phyloP scores from a whole-genome alignment of 495 filamentous ascomycete species.

The Clohesyomyces aquaticus region DNA sequence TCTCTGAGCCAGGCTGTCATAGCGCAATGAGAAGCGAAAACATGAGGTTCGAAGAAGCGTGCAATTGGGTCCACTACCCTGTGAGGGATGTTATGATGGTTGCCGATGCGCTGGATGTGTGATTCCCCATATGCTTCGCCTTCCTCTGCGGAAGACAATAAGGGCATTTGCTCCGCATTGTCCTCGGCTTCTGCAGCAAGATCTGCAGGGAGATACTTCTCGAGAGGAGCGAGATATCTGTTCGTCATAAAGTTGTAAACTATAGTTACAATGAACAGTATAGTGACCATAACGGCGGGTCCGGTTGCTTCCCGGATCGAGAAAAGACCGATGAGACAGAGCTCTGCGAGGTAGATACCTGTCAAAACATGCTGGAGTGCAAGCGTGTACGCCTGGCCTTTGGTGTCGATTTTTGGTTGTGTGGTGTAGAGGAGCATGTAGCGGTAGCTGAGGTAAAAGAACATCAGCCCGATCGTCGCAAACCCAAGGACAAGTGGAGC shows the following conservation, averaged over 20 bases:
- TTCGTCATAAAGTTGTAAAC: conserved; percentile 43
- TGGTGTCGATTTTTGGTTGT: conserved; percentile 46
- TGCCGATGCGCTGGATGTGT: conserved; percentile 37
- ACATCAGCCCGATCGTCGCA: conserved; percentile 41
- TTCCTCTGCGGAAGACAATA: conserved; percentile 36
- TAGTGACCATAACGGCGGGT: conserved; percentile 41
- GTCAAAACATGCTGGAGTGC: conserved; percentile 48
- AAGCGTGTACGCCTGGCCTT: conserved; percentile 46
- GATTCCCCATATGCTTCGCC: conserved; percentile 27
- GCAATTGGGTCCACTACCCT: conserved; percentile 41
- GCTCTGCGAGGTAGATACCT: conserved; percentile 48
- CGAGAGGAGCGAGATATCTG: conserved; percentile 41
- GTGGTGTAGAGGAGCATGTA: conserved; percentile 47
- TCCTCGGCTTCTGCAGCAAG: conserved; percentile 38
- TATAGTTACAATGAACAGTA: conserved; percentile 44
- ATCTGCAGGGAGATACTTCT: conserved; percentile 44
- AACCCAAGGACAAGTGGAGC: conserved; percentile 50
- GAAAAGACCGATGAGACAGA: conserved; percentile 48
- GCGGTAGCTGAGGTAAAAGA: conserved; percentile 48
- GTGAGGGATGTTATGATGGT: conserved; percentile 26
- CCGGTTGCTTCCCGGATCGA: conserved; percentile 38
- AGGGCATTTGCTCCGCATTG: conserved; percentile 36
- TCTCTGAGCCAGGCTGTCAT: conserved; percentile 39
- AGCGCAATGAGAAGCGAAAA: conserved; percentile 38
- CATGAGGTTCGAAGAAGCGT: conserved; percentile 39